Evolutionary conservation across 2,329 filamentous ascomycete genomes (phyloP), one percentile per base, ranked within the genome.

Genomic region (Exserohilum turcica): DNA sequence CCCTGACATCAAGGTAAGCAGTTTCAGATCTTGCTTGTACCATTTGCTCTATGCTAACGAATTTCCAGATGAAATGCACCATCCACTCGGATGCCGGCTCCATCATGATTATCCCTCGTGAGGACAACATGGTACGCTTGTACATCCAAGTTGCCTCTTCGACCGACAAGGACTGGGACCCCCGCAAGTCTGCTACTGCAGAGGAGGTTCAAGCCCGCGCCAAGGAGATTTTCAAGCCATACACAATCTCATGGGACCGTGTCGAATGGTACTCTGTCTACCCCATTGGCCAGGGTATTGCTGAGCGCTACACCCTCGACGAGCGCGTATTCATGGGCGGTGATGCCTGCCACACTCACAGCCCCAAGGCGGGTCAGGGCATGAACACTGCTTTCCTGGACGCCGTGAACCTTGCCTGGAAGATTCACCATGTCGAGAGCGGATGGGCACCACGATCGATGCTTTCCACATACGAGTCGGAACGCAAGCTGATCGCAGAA

Each of bases 331-430:
- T 87, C 74, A 85, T 87, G 81, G 84, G 84, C 48, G 84, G 84
- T 40, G 84, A 87, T 68, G 82, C 80, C 57, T 86, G 84, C 74
- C 84, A 87, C 70, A 87, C 84, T 2, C 84, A 87, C 71, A 69
- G 78, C 49, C 84, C 84, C 48, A 87, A 87, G 73, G 84, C 84
- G 12, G 84, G 84, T 13, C 84, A 87, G 65, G 84, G 84, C 52
- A 86, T 84, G 82, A 84, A 84, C 76, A 84, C 83, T 59, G 79
- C 84, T 18, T 83, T 83, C 74, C 74, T 82, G 42, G 79, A 82
- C 65, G 91, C 91, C 0, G 84, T 91, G 55, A 97, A 97, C 74
- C 80, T 97, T 35, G 92, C 92, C 6, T 97, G 92, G 92, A 97
- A 97, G 79, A 90, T 97, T 45, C 92, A 96, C 71, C 86, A 90